A percentile compares a stretch with the other conserved stretches of the same genome.
Evolutionary conservation across 2,329 filamentous ascomycete species (phyloP).

Genomic region (Tothia fuscella): DNA sequence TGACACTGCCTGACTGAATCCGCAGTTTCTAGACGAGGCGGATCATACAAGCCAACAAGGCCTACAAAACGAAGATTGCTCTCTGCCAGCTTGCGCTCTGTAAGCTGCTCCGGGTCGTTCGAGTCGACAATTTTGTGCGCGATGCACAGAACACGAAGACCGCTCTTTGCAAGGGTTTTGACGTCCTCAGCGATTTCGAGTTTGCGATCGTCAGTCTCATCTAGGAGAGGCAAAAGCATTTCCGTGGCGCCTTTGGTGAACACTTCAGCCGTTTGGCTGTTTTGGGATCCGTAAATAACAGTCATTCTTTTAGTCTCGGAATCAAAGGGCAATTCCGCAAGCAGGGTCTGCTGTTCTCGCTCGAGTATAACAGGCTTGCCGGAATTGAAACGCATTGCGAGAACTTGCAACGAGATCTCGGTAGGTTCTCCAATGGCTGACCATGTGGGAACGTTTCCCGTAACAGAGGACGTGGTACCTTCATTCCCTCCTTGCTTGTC

Average conservation of each 20-base stretch:
- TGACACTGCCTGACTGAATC: slow-evolving; percentile 35
- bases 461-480: neutral
- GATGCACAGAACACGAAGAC: slow-evolving; percentile 13
- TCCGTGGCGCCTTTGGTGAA: slow-evolving; percentile 29
- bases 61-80: slow-evolving; percentile 60
- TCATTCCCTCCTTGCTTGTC: neutral
- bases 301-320: slow-evolving; percentile 68
- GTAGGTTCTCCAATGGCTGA: slow-evolving; percentile 55
- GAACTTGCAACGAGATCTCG: slow-evolving; percentile 65
- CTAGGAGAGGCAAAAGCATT: slow-evolving; percentile 9
- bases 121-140: neutral
- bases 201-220: neutral
- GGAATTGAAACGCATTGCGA: slow-evolving; percentile 56
- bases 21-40: slow-evolving; percentile 69
- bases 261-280: slow-evolving; percentile 43
- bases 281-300: slow-evolving; percentile 45
- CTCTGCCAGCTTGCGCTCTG: slow-evolving; percentile 51
- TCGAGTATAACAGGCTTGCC: slow-evolving; percentile 41
- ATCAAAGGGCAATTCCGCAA: slow-evolving; percentile 62
- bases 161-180: slow-evolving; percentile 12
- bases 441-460: slow-evolving; percentile 42
- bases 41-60: slow-evolving; percentile 78
- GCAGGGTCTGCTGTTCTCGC: slow-evolving; percentile 18
- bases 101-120: neutral
- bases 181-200: neutral